Conservation (phyloP, 176 grass and related monocot genomes). For the Oryza glaberrima region DNA sequence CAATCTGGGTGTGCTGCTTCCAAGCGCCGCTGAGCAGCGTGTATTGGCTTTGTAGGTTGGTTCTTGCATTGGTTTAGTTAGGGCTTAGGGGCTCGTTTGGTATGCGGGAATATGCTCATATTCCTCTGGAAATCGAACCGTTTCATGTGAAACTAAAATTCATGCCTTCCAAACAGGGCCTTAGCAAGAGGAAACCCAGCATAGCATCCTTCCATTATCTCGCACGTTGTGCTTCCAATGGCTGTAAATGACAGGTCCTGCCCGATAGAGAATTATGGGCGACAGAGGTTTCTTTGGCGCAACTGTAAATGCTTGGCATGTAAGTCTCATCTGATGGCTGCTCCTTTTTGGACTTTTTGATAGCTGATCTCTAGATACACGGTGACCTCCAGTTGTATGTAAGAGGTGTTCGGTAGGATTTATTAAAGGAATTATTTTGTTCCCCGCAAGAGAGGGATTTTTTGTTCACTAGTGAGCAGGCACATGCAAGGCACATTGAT, state of each 20-base stretch:
- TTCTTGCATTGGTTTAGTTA: slow-evolving; percentile 26
- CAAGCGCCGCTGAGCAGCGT: not conserved
- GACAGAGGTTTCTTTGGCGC: slow-evolving; percentile 16
- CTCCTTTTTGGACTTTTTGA: not conserved
- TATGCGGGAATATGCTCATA: not conserved
- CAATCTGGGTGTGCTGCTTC: slow-evolving; percentile 17
- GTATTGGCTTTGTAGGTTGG: not conserved
- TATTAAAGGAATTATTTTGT: too few species aligned
- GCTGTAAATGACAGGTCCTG: slow-evolving; percentile 44
- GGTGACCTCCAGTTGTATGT: not conserved
- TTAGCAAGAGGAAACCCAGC: not conserved
- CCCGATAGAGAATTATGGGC: slow-evolving; percentile 16
- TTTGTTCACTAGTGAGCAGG: too few species aligned
- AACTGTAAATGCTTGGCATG: slow-evolving; percentile 44
- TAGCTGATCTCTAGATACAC: slow-evolving; percentile 44
- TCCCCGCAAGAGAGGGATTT: too few species aligned
- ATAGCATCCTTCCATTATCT: not conserved
- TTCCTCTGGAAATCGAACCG: not conserved
- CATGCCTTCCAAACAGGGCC: not conserved
- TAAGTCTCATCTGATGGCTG: slow-evolving; percentile 21
- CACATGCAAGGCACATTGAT: too few species aligned
- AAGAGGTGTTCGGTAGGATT: too few species aligned
- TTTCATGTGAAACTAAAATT: not conserved
- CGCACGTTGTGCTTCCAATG: slow-evolving; percentile 28
- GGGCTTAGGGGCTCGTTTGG: not conserved